Evolutionary conservation across 192 early-diverging fungal species (phyloP), one percentile per base, ranked within the genome.

Genomic region (Globomyces pollinis-pini): DNA sequence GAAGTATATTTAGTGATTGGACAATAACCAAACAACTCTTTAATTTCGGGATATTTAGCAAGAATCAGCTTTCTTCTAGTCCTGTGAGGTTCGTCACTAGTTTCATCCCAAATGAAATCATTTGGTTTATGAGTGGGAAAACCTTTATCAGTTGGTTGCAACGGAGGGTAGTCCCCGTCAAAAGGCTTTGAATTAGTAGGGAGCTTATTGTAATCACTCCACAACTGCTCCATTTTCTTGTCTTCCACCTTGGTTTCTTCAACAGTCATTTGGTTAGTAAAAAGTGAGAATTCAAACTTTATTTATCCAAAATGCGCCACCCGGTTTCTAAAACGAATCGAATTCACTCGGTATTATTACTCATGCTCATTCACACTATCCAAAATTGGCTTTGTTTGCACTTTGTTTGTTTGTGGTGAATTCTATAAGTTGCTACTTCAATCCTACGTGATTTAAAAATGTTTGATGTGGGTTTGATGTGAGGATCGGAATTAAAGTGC

Each of bases 41-140:
- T 80, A 39, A 97, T 88, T 60, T 94, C 88, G 13, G 94, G 94
- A 62, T 97, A 82, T 60, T 84, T 79, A 47, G 81, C 74, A 34
- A 97, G 77, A 63, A 97, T 97, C 60, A 85, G 84, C 35, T 86
- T 70, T 75, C 90, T 89, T 60, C 94, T 86, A 71, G 89, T 90
- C 70, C 85, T 76, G 69, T 97, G 94, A 29, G 94, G 94, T 73
- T 97, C 94, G 71, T 97, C 94, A 23, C 33, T 16, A 71, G 34
- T 43, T 31, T 52, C 23, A 38, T 42, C 61, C 69, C 69, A 71
- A 42, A 38, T 29, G 38, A 59, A 72, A 29, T 72, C 70, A 16
- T 42, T 44, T n/a, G n/a, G n/a, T 24, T 26, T 21, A 9, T n/a
- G 23, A 6, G 32, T 33, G 6, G 57, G 57, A 16, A 59, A 59